Base-by-base conservation (phyloP, 1,284 basidiomycete species). In the Chiua sp. region DNA sequence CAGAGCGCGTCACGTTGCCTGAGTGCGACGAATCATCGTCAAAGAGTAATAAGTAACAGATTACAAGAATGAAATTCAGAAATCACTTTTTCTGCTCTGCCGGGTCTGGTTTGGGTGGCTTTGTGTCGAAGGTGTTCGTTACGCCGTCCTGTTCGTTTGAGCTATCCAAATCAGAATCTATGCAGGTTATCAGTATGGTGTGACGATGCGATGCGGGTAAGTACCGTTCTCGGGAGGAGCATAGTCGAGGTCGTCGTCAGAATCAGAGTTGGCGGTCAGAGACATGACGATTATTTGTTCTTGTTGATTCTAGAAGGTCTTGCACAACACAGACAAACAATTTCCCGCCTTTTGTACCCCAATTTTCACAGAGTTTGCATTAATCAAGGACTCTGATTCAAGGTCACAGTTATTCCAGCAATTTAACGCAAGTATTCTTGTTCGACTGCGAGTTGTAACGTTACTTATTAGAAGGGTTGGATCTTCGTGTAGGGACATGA, bases 221-320 rank as follows among this genome's bases (percentile, higher is more conserved):
- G 30, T 58, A 83, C 72, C 71, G 23, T 79, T 74, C 28, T 69
- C 72, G 20, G 79, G 78, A 23, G 87, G 89, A n/a, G 86, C 77
- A 59, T 88, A 91, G 68, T 90, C 88, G 13, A 75, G 73, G 63
- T 91, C 89, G 64, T 86, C 82, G 65, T 88, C 88, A 42, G 85
- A 87, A 68, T 90, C 88, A 4, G 82, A 81, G 59, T 70, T 66
- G 59, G 59, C 57, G 61, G 70, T 53, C 12, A 54, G 55, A 64
- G 60, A 28, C 69, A 68, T 69, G 62, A 56, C 46, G 13, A 20
- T 59, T 72, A 56, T 72, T 72, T 72, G 64, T 59, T 39, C 7
- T 59, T 72, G 62, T 73, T 74, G 63, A 62, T 62, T 64, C 59
- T 52, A 51, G 59, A 69, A 57, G 70, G 8, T 55, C 33, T 59